A percentile compares a stretch with the other conserved stretches of the same genome.
phyloP scores from a whole-genome alignment of 1,139 yeast species.

The Geotrichum fermentans region DNA sequence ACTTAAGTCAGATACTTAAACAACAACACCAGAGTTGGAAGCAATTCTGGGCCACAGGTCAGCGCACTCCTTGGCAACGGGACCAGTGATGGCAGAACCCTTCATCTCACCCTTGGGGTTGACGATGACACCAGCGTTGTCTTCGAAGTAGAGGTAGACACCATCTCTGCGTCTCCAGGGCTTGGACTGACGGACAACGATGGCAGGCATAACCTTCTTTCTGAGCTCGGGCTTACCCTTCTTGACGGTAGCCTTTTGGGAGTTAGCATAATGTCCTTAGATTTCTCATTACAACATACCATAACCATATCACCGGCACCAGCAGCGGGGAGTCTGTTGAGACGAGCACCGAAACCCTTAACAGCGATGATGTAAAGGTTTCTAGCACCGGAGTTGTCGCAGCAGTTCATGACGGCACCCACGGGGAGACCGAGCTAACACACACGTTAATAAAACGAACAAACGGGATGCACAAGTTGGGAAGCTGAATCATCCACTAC shows the following conservation, averaged over 20 bases:
- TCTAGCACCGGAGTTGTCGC: constrained; percentile 99
- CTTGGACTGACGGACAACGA: constrained; percentile 98
- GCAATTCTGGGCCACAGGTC: constrained; percentile 99
- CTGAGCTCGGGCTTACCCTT: constrained; percentile 99
- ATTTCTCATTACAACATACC: constrained; percentile 32
- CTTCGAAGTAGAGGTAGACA: constrained; percentile 99
- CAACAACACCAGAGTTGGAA: constrained; percentile 99
- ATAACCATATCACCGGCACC: constrained; percentile 99
- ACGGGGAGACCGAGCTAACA: constrained; percentile 90
- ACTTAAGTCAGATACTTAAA: constrained; percentile 46
- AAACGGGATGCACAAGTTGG: neutral
- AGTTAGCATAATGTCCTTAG: neutral
- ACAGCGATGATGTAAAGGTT: constrained; percentile 98
- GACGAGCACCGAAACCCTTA: constrained; percentile 99
- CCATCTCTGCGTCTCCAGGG: constrained; percentile 99
- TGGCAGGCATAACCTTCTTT: constrained; percentile 99
- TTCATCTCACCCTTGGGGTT: constrained; percentile 99
- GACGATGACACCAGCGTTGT: constrained; percentile 99
- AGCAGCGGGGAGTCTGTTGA: constrained; percentile 99
- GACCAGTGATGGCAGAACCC: constrained; percentile 99
- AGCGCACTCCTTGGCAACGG: constrained; percentile 99
- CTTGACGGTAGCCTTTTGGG: constrained; percentile 87
- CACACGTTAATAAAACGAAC: neutral
- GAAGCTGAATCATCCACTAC: neutral
- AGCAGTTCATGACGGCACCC: constrained; percentile 99